These are phyloP conservation scores for Passalora sequoiae DNA, from an alignment of 2,329 filamentous ascomycete genomes.

Conservation along the genomic window DNA sequence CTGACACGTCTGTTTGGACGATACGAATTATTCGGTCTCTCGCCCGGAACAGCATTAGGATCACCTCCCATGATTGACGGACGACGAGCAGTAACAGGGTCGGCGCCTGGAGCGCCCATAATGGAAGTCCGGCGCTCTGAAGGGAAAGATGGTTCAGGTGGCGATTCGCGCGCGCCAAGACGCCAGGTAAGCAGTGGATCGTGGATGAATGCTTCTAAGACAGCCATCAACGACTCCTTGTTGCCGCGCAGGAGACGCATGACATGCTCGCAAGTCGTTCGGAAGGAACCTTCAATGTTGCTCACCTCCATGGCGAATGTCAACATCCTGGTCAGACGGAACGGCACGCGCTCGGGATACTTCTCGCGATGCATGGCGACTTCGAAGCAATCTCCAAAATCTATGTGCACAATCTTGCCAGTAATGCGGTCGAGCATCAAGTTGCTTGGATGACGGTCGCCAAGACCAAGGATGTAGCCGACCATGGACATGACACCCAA, in stretches of 20 bases:
- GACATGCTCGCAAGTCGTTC: slow-evolving; percentile 95
- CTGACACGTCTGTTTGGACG: slow-evolving; percentile 28
- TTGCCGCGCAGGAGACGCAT: slow-evolving; percentile 96
- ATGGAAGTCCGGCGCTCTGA: slow-evolving; percentile 58
- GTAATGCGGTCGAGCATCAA: slow-evolving; percentile 94
- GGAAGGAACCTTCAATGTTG: slow-evolving; percentile 98
- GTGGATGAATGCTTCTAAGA: slow-evolving; percentile 98
- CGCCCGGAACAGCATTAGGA: slow-evolving; percentile 18
- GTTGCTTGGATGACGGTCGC: slow-evolving; percentile 95
- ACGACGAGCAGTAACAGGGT: slow-evolving; percentile 25
- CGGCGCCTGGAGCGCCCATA: slow-evolving; percentile 43
- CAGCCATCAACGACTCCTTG: slow-evolving; percentile 97
- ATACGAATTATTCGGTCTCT: slow-evolving; percentile 28
- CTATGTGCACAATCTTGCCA: slow-evolving; percentile 96
- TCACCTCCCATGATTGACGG: slow-evolving; percentile 31
- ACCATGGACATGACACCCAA: slow-evolving; percentile 99
- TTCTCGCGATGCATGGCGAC: slow-evolving; percentile 99
- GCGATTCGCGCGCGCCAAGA: slow-evolving; percentile 60
- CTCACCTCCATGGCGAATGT: slow-evolving; percentile 99
- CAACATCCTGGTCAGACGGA: slow-evolving; percentile 96
- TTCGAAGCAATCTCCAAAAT: slow-evolving; percentile 99
- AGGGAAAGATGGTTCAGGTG: slow-evolving; percentile 55
- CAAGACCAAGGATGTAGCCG: slow-evolving; percentile 95
- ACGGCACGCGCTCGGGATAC: slow-evolving; percentile 94
- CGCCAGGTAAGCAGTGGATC: slow-evolving; percentile 98